Conservation (phyloP, 2,329 filamentous ascomycete genomes). For the Phoma sp. region DNA sequence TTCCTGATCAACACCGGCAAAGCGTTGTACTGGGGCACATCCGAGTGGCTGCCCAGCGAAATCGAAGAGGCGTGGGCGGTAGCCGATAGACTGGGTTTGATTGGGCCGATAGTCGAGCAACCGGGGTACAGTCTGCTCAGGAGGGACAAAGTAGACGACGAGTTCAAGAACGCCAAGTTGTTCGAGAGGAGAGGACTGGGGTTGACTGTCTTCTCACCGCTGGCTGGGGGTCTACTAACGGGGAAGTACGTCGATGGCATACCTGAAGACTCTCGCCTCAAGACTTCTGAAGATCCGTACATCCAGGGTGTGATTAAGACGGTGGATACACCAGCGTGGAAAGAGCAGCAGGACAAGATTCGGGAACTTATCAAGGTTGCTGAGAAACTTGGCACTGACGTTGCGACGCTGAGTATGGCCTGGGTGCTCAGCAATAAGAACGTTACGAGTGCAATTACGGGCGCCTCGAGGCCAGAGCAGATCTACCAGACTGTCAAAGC, state of each 20-base stretch:
- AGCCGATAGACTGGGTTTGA: slow-evolving; percentile 65
- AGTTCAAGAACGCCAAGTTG: slow-evolving; percentile 62
- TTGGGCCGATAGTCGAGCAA: slow-evolving; percentile 61
- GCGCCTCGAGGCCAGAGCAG: slow-evolving; percentile 40
- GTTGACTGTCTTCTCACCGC: slow-evolving; percentile 63
- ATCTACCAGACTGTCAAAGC: slow-evolving; percentile 51
- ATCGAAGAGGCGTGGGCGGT: slow-evolving; percentile 67
- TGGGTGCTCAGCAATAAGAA: slow-evolving; percentile 47
- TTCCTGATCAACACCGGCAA: slow-evolving; percentile 72
- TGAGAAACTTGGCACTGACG: slow-evolving; percentile 67
- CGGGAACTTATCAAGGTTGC: slow-evolving; percentile 61
- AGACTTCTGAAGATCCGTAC: slow-evolving; percentile 63
- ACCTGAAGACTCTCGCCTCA: slow-evolving; percentile 64
- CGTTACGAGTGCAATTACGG: slow-evolving; percentile 41
- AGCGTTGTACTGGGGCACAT: slow-evolving; percentile 71
- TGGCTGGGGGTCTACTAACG: slow-evolving; percentile 64
- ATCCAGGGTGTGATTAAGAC: slow-evolving; percentile 53
- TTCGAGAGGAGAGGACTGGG: slow-evolving; percentile 62
- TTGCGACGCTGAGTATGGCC: slow-evolving; percentile 49
- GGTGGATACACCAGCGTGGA: slow-evolving; percentile 60
- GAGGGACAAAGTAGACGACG: slow-evolving; percentile 65
- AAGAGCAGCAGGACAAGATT: slow-evolving; percentile 65
- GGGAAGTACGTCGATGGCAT: slow-evolving; percentile 70
- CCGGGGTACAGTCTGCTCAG: slow-evolving; percentile 67
- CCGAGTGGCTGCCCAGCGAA: slow-evolving; percentile 66